phyloP scores from a whole-genome alignment of 2,329 filamentous ascomycete genomes.

The Davidsoniella australis region DNA sequence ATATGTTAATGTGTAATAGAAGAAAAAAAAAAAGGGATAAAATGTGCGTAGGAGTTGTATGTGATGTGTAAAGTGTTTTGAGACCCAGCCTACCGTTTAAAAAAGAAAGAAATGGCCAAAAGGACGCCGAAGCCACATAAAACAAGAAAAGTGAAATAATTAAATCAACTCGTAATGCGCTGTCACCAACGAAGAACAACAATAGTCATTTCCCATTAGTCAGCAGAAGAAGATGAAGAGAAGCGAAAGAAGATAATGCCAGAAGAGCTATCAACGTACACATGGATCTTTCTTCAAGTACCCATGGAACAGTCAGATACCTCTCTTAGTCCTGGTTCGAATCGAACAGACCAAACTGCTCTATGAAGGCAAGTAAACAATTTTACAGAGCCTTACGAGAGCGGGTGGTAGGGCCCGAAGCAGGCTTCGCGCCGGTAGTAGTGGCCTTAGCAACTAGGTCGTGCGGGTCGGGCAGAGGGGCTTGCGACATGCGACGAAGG shows the following conservation, averaged over 20 bases:
- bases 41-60: not conserved
- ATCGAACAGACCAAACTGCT: not conserved
- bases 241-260: conserved; percentile 1
- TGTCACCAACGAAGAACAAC: not conserved
- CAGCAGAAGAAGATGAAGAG: conserved; percentile 3
- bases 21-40: too few relatives aligned
- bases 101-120: conserved; percentile 5
- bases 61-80: conserved; percentile 4
- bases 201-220: not conserved
- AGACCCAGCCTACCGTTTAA: conserved; percentile 4
- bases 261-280: too few relatives aligned
- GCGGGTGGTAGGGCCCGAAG: conserved; percentile 42
- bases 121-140: conserved; percentile 6
- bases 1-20: not conserved
- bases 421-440: conserved; percentile 29
- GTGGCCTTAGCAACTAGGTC: conserved; percentile 25
- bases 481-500: conserved; percentile 47
- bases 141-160: conserved; percentile 4
- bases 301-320: too few relatives aligned
- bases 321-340: too few relatives aligned
- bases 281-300: not conserved
- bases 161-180: conserved; percentile 3
- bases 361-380: not conserved
- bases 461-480: conserved; percentile 65
- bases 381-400: conserved; percentile 44